Conservation (phyloP, 2,329 filamentous ascomycete genomes). For the Nemania diffusa region DNA sequence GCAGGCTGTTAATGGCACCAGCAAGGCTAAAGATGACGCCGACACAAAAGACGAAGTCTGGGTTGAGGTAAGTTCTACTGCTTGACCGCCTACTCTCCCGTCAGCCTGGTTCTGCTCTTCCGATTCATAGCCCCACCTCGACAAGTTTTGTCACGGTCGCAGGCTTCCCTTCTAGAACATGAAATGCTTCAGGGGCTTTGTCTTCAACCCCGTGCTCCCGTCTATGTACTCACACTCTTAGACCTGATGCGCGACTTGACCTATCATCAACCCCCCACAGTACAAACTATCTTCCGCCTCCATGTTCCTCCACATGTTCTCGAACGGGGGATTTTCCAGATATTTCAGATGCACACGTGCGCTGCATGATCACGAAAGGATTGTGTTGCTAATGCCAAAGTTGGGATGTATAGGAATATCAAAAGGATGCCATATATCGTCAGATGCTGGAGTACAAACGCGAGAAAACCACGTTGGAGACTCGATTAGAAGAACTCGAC, state of each 20-base stretch:
- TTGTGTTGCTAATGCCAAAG: conserved; percentile 50
- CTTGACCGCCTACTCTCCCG: conserved; percentile 34
- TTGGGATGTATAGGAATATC: conserved; percentile 73
- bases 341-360: conserved; percentile 44
- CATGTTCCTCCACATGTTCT: conserved; percentile 41
- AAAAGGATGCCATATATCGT: conserved; percentile 96
- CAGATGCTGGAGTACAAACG: conserved; percentile 99
- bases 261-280: conserved; percentile 44
- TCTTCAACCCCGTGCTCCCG: conserved; percentile 38
- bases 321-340: conserved; percentile 41
- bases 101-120: conserved; percentile 29
- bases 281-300: conserved; percentile 37
- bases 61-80: conserved; percentile 72
- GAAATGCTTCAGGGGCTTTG: conserved; percentile 39
- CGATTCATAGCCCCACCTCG: conserved; percentile 35
- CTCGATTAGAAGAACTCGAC: conserved; percentile 81
- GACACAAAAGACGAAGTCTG: conserved; percentile 69
- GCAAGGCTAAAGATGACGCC: conserved; percentile 65
- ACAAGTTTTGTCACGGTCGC: conserved; percentile 29
- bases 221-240: conserved; percentile 50
- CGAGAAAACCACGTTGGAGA: conserved; percentile 83
- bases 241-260: conserved; percentile 48
- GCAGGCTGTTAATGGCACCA: conserved; percentile 84
- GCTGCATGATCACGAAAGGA: conserved; percentile 38
- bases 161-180: conserved; percentile 22